phyloP scores from a whole-genome alignment of 148 eudicot genomes.

The Rhododendron ferrugineum region DNA sequence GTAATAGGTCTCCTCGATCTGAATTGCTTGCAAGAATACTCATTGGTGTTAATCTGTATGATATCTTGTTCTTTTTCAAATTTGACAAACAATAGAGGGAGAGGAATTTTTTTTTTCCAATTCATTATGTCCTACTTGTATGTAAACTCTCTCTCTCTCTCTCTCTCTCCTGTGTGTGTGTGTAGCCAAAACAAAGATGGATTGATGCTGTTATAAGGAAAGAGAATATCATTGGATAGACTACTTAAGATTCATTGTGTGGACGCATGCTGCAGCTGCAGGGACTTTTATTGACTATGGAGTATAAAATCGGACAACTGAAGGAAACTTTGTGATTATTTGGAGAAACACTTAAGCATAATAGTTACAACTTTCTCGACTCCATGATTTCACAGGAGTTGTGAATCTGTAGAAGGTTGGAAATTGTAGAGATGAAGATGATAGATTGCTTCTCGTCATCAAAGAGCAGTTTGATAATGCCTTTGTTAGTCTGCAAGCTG shows the following conservation, averaged over 20 bases:
- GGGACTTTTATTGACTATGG: neutral
- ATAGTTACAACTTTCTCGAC: neutral
- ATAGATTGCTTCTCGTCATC: slow-evolving; percentile 27
- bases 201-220: neutral
- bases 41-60: neutral
- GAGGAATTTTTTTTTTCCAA: neutral
- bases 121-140: neutral
- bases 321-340: neutral
- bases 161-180: neutral
- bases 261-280: neutral
- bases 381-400: neutral
- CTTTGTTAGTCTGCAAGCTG: slow-evolving; percentile 26
- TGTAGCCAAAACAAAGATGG: neutral
- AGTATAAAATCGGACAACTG: neutral
- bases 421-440: slow-evolving; percentile 26
- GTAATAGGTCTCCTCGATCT: neutral
- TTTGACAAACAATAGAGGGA: neutral
- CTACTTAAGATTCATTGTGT: neutral
- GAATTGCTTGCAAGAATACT: slow-evolving; percentile 7
- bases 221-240: neutral
- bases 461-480: slow-evolving; percentile 25
- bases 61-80: neutral
- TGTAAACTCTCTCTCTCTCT: neutral
- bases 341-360: neutral
- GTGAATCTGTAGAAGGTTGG: slow-evolving; percentile 18